Base-by-base conservation (phyloP, 1,284 basidiomycete species). In the Pseudozyma sp. region DNA sequence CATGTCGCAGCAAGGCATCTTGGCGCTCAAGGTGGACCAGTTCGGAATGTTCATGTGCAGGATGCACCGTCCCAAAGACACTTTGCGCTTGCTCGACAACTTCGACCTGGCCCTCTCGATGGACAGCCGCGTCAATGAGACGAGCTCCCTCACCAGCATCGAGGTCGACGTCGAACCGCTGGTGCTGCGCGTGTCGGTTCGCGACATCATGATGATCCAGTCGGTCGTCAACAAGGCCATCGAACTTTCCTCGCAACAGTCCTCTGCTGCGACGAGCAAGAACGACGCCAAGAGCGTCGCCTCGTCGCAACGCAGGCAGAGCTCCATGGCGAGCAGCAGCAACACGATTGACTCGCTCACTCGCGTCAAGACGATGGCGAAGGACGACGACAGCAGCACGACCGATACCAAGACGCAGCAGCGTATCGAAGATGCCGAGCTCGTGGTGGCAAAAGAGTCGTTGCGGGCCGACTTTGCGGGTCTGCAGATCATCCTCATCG, bases 81-180 rank as follows among this genome's bases (percentile, higher is more conserved):
- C 89, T 44, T 91, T 96, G 46, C 90, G 94, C 42, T 94, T 99
- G 86, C 87, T 99, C 74, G 97, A 99, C 84, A 93, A 98, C 70
- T 88, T 98, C 51, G 93, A 97, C 83, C 80, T 97, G 50, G 92
- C 94, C 0, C 87, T 97, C 47, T 92, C 94, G 8, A 87, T 97
- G 72, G 95, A 98, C 84, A 93, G 88, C 67, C 90, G 92, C 5
- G 88, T 89, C n/a, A 89, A 90, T 14, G 88, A 89, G 2, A 88
- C 88, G 3, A 90, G 92, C 56, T 90, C 92, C 75, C 90, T 91
- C 86, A 92, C 92, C 7, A 94, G 88, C 79, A 91, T 98, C 65
- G 94, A 97, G 82, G 84, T 96, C 29, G 87, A 89, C n/a, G 87
- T 90, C 13, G 92, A 92, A 4, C 86, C 88, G 73, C 90, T 95